phyloP scores from a whole-genome alignment of 257 asterid genomes.

The Jaltomata sinuosa region DNA sequence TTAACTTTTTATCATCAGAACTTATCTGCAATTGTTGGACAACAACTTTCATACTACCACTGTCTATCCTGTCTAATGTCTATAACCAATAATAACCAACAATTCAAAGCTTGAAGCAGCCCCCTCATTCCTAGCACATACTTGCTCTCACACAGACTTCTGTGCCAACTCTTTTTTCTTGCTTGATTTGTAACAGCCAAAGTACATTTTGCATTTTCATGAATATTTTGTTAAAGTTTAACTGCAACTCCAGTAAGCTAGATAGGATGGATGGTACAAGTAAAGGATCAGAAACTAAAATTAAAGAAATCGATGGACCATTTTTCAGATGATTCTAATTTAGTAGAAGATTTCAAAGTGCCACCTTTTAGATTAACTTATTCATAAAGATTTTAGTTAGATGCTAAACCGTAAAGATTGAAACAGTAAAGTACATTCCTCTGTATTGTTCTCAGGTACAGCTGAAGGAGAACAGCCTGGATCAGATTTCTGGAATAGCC shows the following conservation, averaged over 20 bases:
- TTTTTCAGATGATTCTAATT: background rate
- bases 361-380: background rate
- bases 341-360: background rate
- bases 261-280: background rate
- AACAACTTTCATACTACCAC: no score
- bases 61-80: no score
- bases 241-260: background rate
- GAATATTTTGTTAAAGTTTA: conserved; percentile 14
- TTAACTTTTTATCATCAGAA: background rate
- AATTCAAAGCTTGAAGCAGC: no score
- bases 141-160: background rate
- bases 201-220: background rate
- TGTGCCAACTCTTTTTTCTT: background rate
- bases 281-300: background rate
- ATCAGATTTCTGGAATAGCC: conserved; percentile 18
- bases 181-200: conserved; percentile 12
- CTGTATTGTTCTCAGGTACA: conserved; percentile 10
- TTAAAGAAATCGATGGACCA: background rate
- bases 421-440: background rate
- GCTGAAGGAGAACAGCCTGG: conserved; percentile 25
- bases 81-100: no score
- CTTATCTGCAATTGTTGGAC: background rate
- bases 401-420: background rate
- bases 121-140: no score
- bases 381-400: background rate